Base-by-base conservation (phyloP, 2,329 filamentous ascomycete species). In the Calonectria multiphialidica region DNA sequence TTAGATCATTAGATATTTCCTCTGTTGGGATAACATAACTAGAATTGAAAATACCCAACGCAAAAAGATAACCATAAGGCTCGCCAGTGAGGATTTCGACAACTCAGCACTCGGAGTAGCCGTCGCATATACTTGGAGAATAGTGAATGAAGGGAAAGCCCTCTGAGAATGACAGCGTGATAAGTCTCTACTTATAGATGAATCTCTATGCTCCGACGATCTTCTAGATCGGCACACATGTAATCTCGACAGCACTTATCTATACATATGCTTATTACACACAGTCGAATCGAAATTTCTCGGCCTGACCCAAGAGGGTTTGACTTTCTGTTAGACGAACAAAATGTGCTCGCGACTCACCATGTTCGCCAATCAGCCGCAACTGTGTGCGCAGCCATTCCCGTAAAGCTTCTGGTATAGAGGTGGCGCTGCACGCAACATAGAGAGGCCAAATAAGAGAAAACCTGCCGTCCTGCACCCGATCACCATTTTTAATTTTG, bases 241-340 rank as follows among this genome's bases (percentile, higher is more conserved):
- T 10, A 42, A 4, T n/a, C 15, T 10, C 15, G 8, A 18, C 40
- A 42, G 2, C 40, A 42, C 2, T 42, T 6, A 42, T 42, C 15
- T 18, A 42, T 18, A 18, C 15, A 42, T 25, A 49, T 49, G 13
- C n/a, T 49, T 81, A 89, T 57, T 55, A 72, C 44, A 74, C 72
- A 47, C 69, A 74, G 47, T 74, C 72, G 40, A 72, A 74, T 45
- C 70, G 44, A 67, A 70, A 65, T 40, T 42, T 57, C 3, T 72
- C 69, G 9, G 63, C 21, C 8, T 35, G 69, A n/a, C 72, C 69
- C 23, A 53, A 25, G 18, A 74, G 69, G 9, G 57, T 66, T 61
- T 72, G 72, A 63, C 72, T 72, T 64, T 74, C 53, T 28, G 40
- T 65, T 18, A 37, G 18, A 61, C 28, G 42, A 9, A 69, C 65